These are phyloP conservation scores for Teratosphaeria epicoccoides DNA, from an alignment of 2,329 filamentous ascomycete genomes.

Conservation along the genomic window DNA sequence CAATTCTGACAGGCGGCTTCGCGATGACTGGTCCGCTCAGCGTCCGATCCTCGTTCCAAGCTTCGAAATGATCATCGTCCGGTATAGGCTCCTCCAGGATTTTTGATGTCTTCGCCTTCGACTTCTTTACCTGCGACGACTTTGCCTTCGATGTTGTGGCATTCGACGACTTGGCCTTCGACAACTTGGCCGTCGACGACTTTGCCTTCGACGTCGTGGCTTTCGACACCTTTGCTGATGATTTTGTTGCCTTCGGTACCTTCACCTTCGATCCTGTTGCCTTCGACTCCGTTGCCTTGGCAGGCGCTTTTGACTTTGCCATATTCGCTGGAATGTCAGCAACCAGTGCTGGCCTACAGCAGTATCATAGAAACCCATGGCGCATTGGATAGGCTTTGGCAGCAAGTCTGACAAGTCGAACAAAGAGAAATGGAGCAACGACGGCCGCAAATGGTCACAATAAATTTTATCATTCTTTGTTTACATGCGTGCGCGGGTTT, in stretches of 20 bases:
- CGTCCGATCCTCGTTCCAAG: not conserved
- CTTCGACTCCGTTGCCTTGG: not conserved
- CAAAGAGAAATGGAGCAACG: not conserved
- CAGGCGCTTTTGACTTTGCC: not conserved
- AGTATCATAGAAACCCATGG: not conserved
- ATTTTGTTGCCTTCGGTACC: not conserved
- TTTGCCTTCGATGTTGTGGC: not conserved
- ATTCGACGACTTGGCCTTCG: not conserved
- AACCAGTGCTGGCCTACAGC: not conserved
- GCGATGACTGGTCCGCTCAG: not conserved
- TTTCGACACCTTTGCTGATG: not conserved
- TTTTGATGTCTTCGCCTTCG: not conserved
- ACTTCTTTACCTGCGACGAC: not conserved
- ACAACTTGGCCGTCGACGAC: not conserved
- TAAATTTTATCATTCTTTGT: not conserved
- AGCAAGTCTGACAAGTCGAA: not conserved
- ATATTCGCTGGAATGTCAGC: not conserved
- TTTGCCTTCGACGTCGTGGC: not conserved
- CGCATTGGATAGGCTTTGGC: not conserved
- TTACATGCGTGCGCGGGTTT: not conserved
- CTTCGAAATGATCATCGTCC: not conserved
- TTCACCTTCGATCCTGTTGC: not conserved
- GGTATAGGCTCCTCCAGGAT: not conserved
- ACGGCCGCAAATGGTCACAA: not conserved
- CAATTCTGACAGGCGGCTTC: not conserved